phyloP scores from a whole-genome alignment of 805 yeast genomes.

The Teunomyces atbi region DNA sequence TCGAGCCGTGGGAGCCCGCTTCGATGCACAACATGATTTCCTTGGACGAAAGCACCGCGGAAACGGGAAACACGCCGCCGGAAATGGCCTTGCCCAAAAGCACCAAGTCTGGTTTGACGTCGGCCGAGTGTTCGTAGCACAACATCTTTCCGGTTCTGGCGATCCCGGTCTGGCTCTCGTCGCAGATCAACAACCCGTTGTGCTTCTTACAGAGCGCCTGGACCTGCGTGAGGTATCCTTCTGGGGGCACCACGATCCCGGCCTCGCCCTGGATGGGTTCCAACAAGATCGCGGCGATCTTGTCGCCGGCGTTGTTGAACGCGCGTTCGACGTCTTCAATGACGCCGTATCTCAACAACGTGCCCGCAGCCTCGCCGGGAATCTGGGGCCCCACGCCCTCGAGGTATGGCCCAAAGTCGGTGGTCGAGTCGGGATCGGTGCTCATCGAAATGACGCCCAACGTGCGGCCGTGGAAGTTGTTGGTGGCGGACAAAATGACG shows the following conservation, averaged over 20 bases:
- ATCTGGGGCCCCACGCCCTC: conserved; percentile 78
- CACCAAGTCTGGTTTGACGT: conserved; percentile 84
- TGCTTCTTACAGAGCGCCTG: conserved; percentile 72
- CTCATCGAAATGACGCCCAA: conserved; percentile 94
- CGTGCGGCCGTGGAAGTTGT: conserved; percentile 96
- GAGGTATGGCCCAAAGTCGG: conserved; percentile 87
- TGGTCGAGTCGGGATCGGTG: conserved; percentile 90
- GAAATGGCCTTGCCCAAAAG: conserved; percentile 92
- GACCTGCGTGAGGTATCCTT: conserved; percentile 72
- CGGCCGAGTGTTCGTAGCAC: conserved; percentile 79
- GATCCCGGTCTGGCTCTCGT: conserved; percentile 96
- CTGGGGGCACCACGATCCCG: conserved; percentile 92
- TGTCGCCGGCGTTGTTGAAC: conserved; percentile 77
- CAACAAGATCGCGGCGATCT: conserved; percentile 83
- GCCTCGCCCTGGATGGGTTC: conserved; percentile 99
- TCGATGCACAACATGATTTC: conserved; percentile 87
- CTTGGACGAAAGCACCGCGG: conserved; percentile 85
- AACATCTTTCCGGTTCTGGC: conserved; percentile 96
- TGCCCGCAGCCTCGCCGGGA: conserved; percentile 66
- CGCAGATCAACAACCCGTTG: conserved; percentile 88
- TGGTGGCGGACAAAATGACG: conserved; percentile 78
- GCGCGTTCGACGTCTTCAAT: conserved; percentile 86
- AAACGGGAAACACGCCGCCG: conserved; percentile 92
- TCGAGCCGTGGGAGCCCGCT: conserved; percentile 97
- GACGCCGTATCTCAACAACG: conserved; percentile 73